These are phyloP conservation scores for Fusarium humuli DNA, from an alignment of 2,329 filamentous ascomycete species.

Conservation along the genomic window DNA sequence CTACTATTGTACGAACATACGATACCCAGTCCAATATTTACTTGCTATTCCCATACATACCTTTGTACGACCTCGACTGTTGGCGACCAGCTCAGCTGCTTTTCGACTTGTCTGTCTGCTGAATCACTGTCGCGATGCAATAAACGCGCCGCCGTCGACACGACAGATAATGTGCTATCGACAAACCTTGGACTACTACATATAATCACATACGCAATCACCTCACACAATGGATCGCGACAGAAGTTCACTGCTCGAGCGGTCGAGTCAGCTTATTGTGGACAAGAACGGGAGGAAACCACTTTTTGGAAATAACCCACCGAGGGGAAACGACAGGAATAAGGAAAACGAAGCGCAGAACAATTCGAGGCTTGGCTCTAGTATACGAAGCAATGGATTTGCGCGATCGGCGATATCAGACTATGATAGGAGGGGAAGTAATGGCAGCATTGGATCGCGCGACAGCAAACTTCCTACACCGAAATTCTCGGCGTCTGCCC, in stretches of 20 bases:
- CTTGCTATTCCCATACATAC: slow-evolving; percentile 3
- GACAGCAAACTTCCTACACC: slow-evolving; percentile 53
- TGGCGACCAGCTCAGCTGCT: background rate
- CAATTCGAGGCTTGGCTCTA: slow-evolving; percentile 23
- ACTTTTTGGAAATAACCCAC: slow-evolving; percentile 51
- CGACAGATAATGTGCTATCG: slow-evolving; percentile 37
- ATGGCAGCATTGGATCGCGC: slow-evolving; percentile 43
- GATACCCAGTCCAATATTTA: slow-evolving; percentile 7
- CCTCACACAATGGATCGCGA: slow-evolving; percentile 44
- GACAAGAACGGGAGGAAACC: slow-evolving; percentile 57
- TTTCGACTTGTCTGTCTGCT: background rate
- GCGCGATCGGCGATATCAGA: slow-evolving; percentile 47
- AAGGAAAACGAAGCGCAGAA: slow-evolving; percentile 38
- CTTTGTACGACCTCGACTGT: slow-evolving; percentile 2
- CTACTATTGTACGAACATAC: slow-evolving; percentile 30
- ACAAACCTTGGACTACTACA: slow-evolving; percentile 20
- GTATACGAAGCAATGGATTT: slow-evolving; percentile 26
- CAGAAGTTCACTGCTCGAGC: slow-evolving; percentile 36
- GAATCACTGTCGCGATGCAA: slow-evolving; percentile 36
- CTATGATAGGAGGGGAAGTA: slow-evolving; percentile 37
- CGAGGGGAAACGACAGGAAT: slow-evolving; percentile 39
- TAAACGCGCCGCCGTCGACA: slow-evolving; percentile 35
- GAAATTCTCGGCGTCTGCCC: slow-evolving; percentile 46
- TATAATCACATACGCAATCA: slow-evolving; percentile 12
- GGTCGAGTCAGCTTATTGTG: slow-evolving; percentile 51